Conservation (phyloP, 2,329 filamentous ascomycete genomes). For the Dactylella cylindrospora region DNA sequence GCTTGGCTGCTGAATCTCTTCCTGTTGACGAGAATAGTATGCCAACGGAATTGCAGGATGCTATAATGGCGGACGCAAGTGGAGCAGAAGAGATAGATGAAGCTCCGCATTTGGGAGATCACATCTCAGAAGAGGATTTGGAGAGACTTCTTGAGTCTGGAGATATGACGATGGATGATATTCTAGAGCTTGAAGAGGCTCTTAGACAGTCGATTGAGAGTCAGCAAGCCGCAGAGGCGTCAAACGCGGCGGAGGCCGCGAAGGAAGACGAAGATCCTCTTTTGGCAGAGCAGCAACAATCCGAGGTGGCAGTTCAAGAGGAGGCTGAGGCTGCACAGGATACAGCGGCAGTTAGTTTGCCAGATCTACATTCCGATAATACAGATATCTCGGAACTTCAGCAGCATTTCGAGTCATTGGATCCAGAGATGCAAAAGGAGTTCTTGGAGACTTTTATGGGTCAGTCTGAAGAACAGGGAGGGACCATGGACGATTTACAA, state of each 20-base stretch:
- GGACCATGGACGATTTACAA: slow-evolving; percentile 14
- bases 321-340: neutral
- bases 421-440: slow-evolving; percentile 14
- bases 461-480: neutral
- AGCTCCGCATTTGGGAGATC: neutral
- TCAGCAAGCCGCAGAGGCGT: too few species aligned
- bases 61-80: neutral
- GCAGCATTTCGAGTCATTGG: slow-evolving; percentile 28
- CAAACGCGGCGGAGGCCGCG: neutral
- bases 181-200: slow-evolving; percentile 30
- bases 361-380: slow-evolving; percentile 26
- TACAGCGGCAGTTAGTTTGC: slow-evolving; percentile 1
- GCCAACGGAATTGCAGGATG: slow-evolving; percentile 10
- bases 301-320: neutral
- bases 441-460: slow-evolving; percentile 26
- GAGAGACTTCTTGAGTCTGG: slow-evolving; percentile 22
- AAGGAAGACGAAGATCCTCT: slow-evolving; percentile 1
- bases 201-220: too few species aligned
- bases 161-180: slow-evolving; percentile 35
- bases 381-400: slow-evolving; percentile 38
- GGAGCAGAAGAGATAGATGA: slow-evolving; percentile 1
- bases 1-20: neutral
- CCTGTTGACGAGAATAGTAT: slow-evolving; percentile 6
- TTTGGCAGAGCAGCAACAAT: neutral
- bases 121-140: slow-evolving; percentile 19